Percentiles rank a stretch among this genome's conserved stretches.
Conservation (phyloP, 768 basidiomycete species). For the Gloeophyllum trabeum region DNA sequence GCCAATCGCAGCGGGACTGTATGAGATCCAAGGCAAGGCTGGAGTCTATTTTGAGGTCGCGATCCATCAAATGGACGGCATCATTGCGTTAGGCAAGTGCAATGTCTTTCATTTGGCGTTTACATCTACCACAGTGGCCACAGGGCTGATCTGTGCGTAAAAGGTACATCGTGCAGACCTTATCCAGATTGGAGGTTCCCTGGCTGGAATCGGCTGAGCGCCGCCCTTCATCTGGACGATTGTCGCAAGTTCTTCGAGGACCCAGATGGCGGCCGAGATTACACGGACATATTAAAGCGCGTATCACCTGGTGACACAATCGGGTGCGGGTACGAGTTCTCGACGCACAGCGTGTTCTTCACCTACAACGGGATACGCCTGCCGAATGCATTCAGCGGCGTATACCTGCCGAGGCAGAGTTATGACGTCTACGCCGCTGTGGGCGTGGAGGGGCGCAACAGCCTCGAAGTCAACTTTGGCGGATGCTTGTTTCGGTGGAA, state of each 20-base stretch:
- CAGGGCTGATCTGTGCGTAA: not conserved
- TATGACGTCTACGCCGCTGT: constrained; percentile 57
- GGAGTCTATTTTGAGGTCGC: constrained; percentile 58
- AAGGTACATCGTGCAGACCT: constrained; percentile 54
- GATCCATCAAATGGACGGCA: constrained; percentile 45
- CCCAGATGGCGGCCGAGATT: constrained; percentile 52
- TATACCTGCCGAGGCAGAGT: constrained; percentile 38
- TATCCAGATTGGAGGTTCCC: constrained; percentile 59
- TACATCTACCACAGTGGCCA: constrained; percentile 1
- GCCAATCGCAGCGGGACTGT: constrained; percentile 50
- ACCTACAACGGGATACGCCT: constrained; percentile 52
- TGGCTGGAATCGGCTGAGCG: constrained; percentile 61
- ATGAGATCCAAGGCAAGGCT: constrained; percentile 36
- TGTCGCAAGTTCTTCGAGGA: constrained; percentile 67
- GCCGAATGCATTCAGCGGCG: constrained; percentile 43
- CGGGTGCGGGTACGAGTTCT: constrained; percentile 57
- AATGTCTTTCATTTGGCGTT: not conserved
- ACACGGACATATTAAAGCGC: constrained; percentile 18
- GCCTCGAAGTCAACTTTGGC: constrained; percentile 58
- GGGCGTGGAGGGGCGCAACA: constrained; percentile 41
- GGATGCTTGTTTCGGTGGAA: constrained; percentile 46
- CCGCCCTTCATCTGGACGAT: constrained; percentile 60
- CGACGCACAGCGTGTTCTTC: constrained; percentile 42
- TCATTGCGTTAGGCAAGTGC: constrained; percentile 45
- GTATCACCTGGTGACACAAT: constrained; percentile 37